These are phyloP conservation scores for Pseudogymnoascus verrucosus DNA, from an alignment of 2,329 filamentous ascomycete species.

Conservation along the genomic window DNA sequence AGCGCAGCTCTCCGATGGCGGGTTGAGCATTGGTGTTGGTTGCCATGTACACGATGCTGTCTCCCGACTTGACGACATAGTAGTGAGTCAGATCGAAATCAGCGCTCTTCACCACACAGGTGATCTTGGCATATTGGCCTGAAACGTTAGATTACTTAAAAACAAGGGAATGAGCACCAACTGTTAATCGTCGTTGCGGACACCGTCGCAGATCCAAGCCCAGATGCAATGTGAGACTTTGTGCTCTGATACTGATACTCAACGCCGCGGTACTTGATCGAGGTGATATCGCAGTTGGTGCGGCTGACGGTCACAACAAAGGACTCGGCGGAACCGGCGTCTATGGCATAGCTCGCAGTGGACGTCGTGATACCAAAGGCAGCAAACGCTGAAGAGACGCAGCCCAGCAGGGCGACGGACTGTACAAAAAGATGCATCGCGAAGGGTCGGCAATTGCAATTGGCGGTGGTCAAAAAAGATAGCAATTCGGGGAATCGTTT, in stretches of 20 bases:
- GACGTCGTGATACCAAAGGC: slow-evolving; percentile 37
- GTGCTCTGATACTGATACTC: slow-evolving; percentile 48
- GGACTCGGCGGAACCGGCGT: slow-evolving; percentile 40
- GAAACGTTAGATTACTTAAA: background rate
- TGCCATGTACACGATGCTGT: slow-evolving; percentile 51
- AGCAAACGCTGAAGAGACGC: slow-evolving; percentile 24
- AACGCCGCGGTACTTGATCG: slow-evolving; percentile 49
- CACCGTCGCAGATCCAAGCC: slow-evolving; percentile 50
- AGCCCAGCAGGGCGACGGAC: background rate
- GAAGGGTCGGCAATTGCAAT: background rate
- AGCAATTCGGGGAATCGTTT: background rate
- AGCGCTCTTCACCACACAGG: slow-evolving; percentile 46
- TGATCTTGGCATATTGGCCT: slow-evolving; percentile 47
- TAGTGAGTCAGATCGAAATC: slow-evolving; percentile 47
- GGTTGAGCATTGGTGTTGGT: slow-evolving; percentile 54
- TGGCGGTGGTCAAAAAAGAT: background rate
- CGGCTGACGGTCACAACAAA: slow-evolving; percentile 44
- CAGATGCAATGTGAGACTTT: slow-evolving; percentile 50
- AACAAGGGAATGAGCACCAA: background rate
- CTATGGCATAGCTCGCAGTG: slow-evolving; percentile 36
- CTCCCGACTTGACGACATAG: slow-evolving; percentile 50
- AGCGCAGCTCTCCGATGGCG: slow-evolving; percentile 52
- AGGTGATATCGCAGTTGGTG: slow-evolving; percentile 55
- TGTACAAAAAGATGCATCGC: background rate
- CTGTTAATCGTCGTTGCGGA: slow-evolving; percentile 22